Conservation (phyloP, 225 moss, liverwort and hornwort genomes). For the Neckera pumila region DNA sequence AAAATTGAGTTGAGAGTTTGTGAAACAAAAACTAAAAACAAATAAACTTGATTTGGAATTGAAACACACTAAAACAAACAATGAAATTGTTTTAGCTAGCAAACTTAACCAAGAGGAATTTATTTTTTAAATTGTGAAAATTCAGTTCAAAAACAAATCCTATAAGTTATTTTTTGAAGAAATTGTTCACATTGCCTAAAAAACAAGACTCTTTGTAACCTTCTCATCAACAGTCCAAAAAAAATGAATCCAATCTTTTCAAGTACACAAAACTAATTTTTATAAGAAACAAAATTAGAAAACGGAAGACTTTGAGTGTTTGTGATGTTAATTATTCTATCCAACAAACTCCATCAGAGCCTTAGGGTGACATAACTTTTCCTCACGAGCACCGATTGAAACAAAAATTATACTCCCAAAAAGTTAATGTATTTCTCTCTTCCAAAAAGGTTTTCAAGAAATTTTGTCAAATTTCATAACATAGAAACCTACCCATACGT, state of each 20-base stretch:
- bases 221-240: background rate
- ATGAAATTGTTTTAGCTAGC: background rate
- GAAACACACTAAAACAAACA: background rate
- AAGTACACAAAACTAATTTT: accelerated
- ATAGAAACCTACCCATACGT: no score
- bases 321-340: no score
- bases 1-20: background rate
- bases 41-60: background rate
- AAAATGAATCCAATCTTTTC: background rate
- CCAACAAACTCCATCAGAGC: background rate
- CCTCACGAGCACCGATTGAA: accelerated
- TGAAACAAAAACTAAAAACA: background rate
- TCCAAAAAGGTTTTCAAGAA: background rate
- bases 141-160: background rate
- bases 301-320: background rate
- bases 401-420: background rate
- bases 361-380: background rate
- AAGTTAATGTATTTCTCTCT: background rate
- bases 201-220: background rate
- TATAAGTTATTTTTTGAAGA: background rate
- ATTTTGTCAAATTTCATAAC: no score
- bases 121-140: background rate
- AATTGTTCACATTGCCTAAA: accelerated
- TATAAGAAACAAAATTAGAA: background rate
- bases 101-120: background rate